These are phyloP conservation scores for Aspergillus pseudoterreus DNA, from an alignment of 2,329 filamentous ascomycete genomes.

Conservation along the genomic window DNA sequence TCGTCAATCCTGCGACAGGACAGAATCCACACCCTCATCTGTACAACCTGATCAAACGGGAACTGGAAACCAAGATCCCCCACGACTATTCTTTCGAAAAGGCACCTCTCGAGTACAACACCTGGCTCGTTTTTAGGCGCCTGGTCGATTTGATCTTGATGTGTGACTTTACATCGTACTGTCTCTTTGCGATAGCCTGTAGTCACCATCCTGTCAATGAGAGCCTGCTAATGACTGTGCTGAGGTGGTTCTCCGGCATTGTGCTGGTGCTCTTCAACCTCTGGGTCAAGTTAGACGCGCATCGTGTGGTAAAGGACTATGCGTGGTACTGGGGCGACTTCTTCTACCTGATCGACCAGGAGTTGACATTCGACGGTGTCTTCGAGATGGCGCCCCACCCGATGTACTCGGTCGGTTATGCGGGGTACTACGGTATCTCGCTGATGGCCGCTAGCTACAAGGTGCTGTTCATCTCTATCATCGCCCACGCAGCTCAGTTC, in stretches of 20 bases:
- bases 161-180: slow-evolving; percentile 98
- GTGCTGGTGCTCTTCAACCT: slow-evolving; percentile 86
- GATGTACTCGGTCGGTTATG: slow-evolving; percentile 98
- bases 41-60: slow-evolving; percentile 78
- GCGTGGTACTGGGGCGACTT: slow-evolving; percentile 99
- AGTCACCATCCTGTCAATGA: slow-evolving; percentile 72
- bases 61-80: slow-evolving; percentile 92
- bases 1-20: slow-evolving; percentile 77
- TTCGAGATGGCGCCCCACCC: slow-evolving; percentile 99
- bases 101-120: slow-evolving; percentile 97
- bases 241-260: slow-evolving; percentile 76
- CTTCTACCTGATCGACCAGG: slow-evolving; percentile 97
- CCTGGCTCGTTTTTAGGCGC: slow-evolving; percentile 93
- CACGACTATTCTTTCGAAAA: slow-evolving; percentile 90
- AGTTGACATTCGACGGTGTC: slow-evolving; percentile 95
- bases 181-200: slow-evolving; percentile 89
- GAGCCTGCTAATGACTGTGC: slow-evolving; percentile 61
- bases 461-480: slow-evolving; percentile 92
- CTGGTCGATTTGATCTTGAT: slow-evolving; percentile 96
- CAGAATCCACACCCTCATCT: slow-evolving; percentile 78
- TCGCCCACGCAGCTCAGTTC: slow-evolving; percentile 92
- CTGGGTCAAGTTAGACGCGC: slow-evolving; percentile 97
- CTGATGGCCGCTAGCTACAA: slow-evolving; percentile 98
- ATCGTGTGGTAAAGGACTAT: slow-evolving; percentile 97
- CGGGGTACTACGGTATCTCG: slow-evolving; percentile 96